These are phyloP conservation scores for Eudorina sp. DNA, from an alignment of 139 green algal genomes.

Conservation along the genomic window DNA sequence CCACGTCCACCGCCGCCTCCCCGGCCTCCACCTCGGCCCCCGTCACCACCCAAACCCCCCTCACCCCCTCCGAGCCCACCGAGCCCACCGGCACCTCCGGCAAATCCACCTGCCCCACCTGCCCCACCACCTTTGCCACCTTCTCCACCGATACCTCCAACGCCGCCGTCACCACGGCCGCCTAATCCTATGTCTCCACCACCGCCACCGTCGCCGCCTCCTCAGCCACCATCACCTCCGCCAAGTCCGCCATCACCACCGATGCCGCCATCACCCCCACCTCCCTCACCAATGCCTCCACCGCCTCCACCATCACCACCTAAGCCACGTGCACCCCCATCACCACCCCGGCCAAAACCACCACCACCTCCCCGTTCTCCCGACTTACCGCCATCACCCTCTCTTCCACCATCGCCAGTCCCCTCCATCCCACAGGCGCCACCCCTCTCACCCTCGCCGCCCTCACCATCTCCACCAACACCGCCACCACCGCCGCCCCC, in stretches of 20 bases:
- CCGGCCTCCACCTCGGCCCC: not conserved
- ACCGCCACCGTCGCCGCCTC: not conserved
- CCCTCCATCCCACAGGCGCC: not conserved
- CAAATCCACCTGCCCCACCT: not conserved
- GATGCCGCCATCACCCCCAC: not conserved
- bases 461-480: not conserved
- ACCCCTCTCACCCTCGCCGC: too few relatives aligned
- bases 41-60: not conserved
- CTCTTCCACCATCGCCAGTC: too few relatives aligned
- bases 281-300: not conserved
- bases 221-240: not conserved
- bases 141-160: not conserved
- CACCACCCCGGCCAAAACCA: too few relatives aligned
- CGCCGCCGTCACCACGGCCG: not conserved
- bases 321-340: not conserved
- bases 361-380: not conserved
- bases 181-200: too few relatives aligned
- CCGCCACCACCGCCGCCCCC: not conserved
- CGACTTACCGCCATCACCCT: not conserved
- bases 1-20: not conserved
- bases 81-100: not conserved
- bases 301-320: too few relatives aligned
- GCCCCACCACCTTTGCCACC: conserved; percentile 8
- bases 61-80: not conserved
- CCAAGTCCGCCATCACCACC: not conserved